A percentile compares a stretch with the other conserved stretches of the same genome.
These are phyloP conservation scores for Xerophyta viscosa DNA, from an alignment of 106 monocot genomes.

Conservation along the genomic window DNA sequence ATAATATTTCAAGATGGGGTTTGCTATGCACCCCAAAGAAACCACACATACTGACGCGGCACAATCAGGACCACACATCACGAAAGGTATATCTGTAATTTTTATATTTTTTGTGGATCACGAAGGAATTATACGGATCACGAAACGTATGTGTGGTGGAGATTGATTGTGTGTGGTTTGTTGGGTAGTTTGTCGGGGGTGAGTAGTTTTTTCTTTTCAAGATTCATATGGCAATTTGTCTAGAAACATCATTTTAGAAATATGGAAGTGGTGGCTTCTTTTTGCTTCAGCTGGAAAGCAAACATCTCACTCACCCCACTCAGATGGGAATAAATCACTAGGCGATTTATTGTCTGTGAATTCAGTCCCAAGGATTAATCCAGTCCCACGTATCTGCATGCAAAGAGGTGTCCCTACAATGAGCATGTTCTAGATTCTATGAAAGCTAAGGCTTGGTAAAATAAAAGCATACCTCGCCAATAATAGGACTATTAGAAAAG, in stretches of 20 bases:
- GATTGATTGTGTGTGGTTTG: no score
- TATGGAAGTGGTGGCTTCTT: not conserved
- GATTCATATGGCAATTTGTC: not conserved
- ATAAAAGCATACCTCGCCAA: constrained; percentile 66
- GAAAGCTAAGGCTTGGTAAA: not conserved
- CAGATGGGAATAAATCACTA: constrained; percentile 67
- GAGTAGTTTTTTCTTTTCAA: no score
- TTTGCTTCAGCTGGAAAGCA: not conserved
- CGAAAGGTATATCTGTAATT: no score
- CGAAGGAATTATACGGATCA: no score
- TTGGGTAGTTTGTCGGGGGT: no score
- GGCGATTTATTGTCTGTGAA: constrained; percentile 91
- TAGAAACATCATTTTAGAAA: not conserved
- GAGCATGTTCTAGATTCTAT: not conserved
- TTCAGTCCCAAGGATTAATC: constrained; percentile 85
- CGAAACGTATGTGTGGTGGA: no score
- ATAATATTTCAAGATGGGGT: not conserved
- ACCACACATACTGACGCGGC: not conserved
- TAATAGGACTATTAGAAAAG: constrained; percentile 82
- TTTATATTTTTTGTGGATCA: no score
- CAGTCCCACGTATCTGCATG: constrained; percentile 75
- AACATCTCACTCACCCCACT: constrained; percentile 62
- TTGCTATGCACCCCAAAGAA: no score
- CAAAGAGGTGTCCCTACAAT: not conserved
- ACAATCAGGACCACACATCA: no score